These are phyloP conservation scores for Quercus robur DNA, from an alignment of 306 rosid genomes.

Conservation along the genomic window DNA sequence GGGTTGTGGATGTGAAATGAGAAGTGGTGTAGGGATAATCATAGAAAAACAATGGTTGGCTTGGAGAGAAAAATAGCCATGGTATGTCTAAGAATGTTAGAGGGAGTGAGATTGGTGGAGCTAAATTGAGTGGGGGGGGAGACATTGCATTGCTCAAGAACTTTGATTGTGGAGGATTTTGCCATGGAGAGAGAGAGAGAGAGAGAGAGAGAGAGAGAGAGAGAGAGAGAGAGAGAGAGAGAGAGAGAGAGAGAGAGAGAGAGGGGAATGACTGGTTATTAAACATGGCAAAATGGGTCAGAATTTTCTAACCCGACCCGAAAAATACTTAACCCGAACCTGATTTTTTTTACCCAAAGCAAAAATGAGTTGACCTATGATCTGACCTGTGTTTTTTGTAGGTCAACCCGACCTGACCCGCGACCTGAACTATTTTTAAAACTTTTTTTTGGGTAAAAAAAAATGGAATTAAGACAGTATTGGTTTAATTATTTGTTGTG, in stretches of 20 bases:
- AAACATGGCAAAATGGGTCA: too few relatives aligned
- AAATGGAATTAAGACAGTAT: too few relatives aligned
- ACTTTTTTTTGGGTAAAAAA: too few relatives aligned
- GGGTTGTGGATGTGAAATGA: constrained; percentile 26
- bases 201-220: background rate
- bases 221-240: too few relatives aligned
- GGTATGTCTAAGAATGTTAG: constrained; percentile 52
- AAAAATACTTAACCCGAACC: too few relatives aligned
- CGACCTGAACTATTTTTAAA: too few relatives aligned
- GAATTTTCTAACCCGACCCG: rapidly evolving
- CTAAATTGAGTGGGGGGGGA: constrained; percentile 23
- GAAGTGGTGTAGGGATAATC: constrained; percentile 21
- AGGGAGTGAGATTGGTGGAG: constrained; percentile 28
- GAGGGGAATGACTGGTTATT: too few relatives aligned
- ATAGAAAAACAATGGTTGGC: constrained; percentile 52
- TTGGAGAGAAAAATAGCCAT: constrained; percentile 58
- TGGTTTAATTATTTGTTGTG: too few relatives aligned
- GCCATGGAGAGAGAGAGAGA: background rate
- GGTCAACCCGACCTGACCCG: too few relatives aligned
- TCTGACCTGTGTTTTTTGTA: too few relatives aligned
- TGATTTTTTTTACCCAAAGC: too few relatives aligned
- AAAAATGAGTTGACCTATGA: too few relatives aligned
- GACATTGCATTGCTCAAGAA: constrained; percentile 30
- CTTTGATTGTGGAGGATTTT: background rate
- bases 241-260: background rate